Evolutionary conservation across 202 grass and related monocot genomes (phyloP).

Genomic region (Bolboschoenoplectus hybrid): DNA sequence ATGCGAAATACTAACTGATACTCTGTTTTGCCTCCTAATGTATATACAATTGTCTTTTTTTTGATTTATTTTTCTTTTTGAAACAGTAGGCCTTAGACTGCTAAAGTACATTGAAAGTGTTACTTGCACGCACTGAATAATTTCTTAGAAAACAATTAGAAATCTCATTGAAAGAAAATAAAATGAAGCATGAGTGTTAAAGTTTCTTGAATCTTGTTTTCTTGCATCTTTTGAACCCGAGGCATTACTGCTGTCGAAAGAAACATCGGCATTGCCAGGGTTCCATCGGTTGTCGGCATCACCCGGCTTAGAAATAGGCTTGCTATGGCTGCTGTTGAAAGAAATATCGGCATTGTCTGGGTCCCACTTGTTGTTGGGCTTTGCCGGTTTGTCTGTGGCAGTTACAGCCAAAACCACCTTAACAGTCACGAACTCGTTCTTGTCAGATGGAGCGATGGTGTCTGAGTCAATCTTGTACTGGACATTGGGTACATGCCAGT

Average conservation of each 20-base stretch:
- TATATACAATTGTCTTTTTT: too few relatives aligned
- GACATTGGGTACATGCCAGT: not conserved
- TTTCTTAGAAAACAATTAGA: too few relatives aligned
- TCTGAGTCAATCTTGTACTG: not conserved
- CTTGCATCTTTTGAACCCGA: not conserved
- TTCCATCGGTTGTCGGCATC: not conserved
- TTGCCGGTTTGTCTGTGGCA: not conserved
- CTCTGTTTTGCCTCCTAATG: too few relatives aligned
- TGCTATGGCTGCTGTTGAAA: not conserved
- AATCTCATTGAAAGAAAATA: too few relatives aligned
- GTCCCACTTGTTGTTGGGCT: not conserved
- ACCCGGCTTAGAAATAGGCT: too few relatives aligned
- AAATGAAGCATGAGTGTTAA: not conserved
- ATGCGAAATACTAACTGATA: too few relatives aligned
- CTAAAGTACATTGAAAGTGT: too few relatives aligned
- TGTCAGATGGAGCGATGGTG: not conserved
- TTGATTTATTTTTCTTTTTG: too few relatives aligned
- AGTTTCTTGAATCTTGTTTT: constrained; percentile 7
- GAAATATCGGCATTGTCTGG: not conserved
- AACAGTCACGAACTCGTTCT: not conserved
- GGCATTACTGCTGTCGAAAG: not conserved
- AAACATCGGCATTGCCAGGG: not conserved
- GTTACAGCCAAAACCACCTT: not conserved
- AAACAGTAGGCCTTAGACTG: too few relatives aligned
- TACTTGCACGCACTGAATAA: too few relatives aligned